A percentile compares a stretch with the other conserved stretches of the same genome.
These are phyloP conservation scores for Podaxis sp. DNA, from an alignment of 768 basidiomycete genomes.

Conservation along the genomic window DNA sequence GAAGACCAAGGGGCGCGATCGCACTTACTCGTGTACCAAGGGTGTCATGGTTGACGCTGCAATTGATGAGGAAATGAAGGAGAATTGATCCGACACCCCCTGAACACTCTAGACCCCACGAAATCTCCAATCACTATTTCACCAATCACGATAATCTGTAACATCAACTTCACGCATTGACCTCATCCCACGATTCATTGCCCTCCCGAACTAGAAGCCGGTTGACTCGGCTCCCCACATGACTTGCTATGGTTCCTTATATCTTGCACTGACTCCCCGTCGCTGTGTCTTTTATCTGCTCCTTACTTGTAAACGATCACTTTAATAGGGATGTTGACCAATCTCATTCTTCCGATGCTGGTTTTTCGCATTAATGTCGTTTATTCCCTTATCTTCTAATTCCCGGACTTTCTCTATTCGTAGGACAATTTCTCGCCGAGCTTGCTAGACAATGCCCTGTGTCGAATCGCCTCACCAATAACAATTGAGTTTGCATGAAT, in stretches of 20 bases:
- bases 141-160: not conserved
- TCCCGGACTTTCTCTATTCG: not conserved
- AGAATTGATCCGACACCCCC: slow-evolving; percentile 22
- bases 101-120: not conserved
- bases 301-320: not conserved
- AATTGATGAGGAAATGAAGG: slow-evolving; percentile 40
- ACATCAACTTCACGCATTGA: not conserved
- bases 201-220: not conserved
- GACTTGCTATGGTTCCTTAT: not conserved
- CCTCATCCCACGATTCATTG: not conserved
- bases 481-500: not conserved
- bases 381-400: not conserved
- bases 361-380: not conserved
- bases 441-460: not conserved
- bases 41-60: slow-evolving; percentile 19
- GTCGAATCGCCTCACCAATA: not conserved
- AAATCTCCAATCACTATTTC: not conserved
- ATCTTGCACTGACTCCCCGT: not conserved
- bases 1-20: slow-evolving; percentile 22
- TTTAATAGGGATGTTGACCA: not conserved
- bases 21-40: slow-evolving; percentile 28
- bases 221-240: not conserved
- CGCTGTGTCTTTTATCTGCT: not conserved
- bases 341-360: not conserved
- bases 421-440: not conserved